These are phyloP conservation scores for Ochetophila trinervis DNA, from an alignment of 306 rosid species.

Conservation along the genomic window DNA sequence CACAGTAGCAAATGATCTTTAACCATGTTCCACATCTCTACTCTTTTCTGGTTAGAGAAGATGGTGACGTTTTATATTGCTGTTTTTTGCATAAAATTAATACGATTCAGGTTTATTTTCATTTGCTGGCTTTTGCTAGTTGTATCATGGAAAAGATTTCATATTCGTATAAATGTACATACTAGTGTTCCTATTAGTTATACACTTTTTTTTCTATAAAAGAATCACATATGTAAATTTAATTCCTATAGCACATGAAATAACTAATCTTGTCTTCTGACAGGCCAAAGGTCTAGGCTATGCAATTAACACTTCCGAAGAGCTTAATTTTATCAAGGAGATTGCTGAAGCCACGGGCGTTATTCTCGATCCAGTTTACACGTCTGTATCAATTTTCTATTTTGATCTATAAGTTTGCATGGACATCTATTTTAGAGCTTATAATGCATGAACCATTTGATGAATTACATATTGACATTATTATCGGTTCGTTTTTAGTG, in stretches of 20 bases:
- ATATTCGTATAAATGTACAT: no score
- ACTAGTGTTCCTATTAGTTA: no score
- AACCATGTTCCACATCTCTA: background rate
- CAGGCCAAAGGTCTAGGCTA: conserved; percentile 96
- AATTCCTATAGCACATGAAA: background rate
- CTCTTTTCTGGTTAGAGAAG: conserved; percentile 2
- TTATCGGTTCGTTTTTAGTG: conserved; percentile 33
- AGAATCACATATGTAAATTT: background rate
- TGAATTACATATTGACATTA: no score
- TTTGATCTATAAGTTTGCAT: background rate
- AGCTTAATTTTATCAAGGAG: conserved; percentile 72
- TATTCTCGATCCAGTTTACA: conserved; percentile 92
- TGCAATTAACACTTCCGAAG: conserved; percentile 81
- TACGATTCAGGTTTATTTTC: no score
- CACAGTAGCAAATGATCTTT: background rate
- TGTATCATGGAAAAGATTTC: no score
- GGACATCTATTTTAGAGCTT: background rate
- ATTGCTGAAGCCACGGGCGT: conserved; percentile 77
- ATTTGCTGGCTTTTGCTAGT: no score
- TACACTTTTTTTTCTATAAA: background rate
- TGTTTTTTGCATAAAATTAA: no score
- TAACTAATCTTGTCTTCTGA: conserved; percentile 17
- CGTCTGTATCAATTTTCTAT: conserved; percentile 37
- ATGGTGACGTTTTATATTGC: background rate
- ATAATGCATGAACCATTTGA: no score